Evolutionary conservation across 495 filamentous ascomycete species (phyloP), one percentile per base, ranked within the genome.

Genomic region (Barbatosphaeria neglecta): DNA sequence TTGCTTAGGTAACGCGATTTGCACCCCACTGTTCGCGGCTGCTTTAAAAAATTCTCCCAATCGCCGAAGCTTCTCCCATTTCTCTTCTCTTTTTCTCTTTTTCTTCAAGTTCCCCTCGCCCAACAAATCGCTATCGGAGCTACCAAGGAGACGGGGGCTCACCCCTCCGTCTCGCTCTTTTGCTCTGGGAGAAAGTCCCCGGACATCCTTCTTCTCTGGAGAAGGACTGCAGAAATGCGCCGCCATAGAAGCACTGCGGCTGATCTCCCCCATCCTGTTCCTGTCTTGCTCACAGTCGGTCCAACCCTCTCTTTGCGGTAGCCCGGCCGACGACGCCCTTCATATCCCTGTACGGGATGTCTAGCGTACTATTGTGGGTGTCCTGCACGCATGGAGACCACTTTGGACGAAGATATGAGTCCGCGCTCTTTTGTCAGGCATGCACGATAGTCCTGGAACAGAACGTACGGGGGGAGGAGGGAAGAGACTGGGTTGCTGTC

Each of bases 161-260:
- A 27, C 58, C 60, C 56, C 63, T 60, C 52, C 60, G 48, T 50
- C 63, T 63, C 67, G 60, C 25, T 44, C 39, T 22, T 43, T n/a
- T 60, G 87, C 87, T 95, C 95, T 86, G 87, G 92, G 90, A 92
- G 88, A 98, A 98, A 98, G 92, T 98, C 92, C 92, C 90, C 92
- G 90, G 92, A 97, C 89, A 84, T 52, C 78, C 76, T 77, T 77
- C 69, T 69, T 67, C 55, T 61, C 48, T 52, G 43, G 56, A 56
- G 68, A 35, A 33, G 28, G 60, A 74, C 57, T 74, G 86, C 87
- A 87, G 84, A 93, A 93, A 95, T 86, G 86, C 86, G 84, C 86
- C 88, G 86, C 87, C 88, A 92, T 86, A 95, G 81, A 94, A 94
- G 87, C 87, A 93, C 80, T 66, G 80, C 77, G 78, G 70, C 68